A percentile compares a stretch with the other conserved stretches of the same genome.
Conservation (phyloP, 2,329 filamentous ascomycete species). For the Capronia coronata region DNA sequence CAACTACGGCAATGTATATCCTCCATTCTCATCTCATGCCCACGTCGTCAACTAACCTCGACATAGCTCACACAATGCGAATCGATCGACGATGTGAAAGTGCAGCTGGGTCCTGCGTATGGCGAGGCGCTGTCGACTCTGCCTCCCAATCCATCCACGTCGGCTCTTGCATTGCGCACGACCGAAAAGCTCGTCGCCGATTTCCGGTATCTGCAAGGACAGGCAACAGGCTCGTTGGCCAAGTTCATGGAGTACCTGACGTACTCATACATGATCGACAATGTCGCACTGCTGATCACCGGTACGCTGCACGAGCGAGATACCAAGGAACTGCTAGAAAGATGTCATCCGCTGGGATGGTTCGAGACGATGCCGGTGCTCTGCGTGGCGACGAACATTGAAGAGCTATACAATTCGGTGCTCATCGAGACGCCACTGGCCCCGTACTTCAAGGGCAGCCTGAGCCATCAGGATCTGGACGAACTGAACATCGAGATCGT, state of each 20-base stretch:
- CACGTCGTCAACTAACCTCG: slow-evolving; percentile 3
- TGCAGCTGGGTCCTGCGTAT: slow-evolving; percentile 92
- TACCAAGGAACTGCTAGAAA: slow-evolving; percentile 86
- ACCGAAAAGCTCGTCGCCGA: slow-evolving; percentile 97
- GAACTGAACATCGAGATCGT: slow-evolving; percentile 99
- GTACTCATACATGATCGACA: slow-evolving; percentile 99
- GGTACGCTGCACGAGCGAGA: slow-evolving; percentile 96
- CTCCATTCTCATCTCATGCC: background rate
- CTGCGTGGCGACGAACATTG: slow-evolving; percentile 95
- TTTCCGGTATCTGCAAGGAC: slow-evolving; percentile 92
- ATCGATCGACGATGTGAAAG: slow-evolving; percentile 66
- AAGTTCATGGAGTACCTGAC: slow-evolving; percentile 98
- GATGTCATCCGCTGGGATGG: slow-evolving; percentile 95
- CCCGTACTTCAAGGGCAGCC: slow-evolving; percentile 92
- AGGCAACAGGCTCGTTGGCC: slow-evolving; percentile 81
- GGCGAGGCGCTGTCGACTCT: slow-evolving; percentile 93
- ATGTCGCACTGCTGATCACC: slow-evolving; percentile 94
- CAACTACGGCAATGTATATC: slow-evolving; percentile 65
- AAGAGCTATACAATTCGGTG: slow-evolving; percentile 97
- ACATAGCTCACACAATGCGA: slow-evolving; percentile 38
- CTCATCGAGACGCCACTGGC: slow-evolving; percentile 94
- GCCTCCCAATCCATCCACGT: slow-evolving; percentile 94
- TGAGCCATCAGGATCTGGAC: slow-evolving; percentile 93
- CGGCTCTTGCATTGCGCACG: slow-evolving; percentile 85
- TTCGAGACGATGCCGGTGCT: slow-evolving; percentile 99